Evolutionary conservation across 805 yeast genomes (phyloP).

Genomic region (Danielozyma ontarioensis): DNA sequence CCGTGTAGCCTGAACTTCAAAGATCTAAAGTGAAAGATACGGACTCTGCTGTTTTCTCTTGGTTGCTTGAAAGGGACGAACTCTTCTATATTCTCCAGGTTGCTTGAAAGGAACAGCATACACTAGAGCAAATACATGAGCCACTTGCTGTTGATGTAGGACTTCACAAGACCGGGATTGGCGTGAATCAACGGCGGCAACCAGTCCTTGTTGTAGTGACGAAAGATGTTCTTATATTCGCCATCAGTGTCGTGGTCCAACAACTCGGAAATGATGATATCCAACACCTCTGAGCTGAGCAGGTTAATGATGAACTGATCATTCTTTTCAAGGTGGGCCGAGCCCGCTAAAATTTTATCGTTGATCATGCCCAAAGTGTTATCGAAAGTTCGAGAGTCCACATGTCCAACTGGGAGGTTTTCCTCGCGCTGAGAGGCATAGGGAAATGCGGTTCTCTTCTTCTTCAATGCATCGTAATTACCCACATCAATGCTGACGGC

Average conservation of each 20-base stretch:
- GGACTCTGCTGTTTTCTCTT: no score
- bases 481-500: constrained; percentile 45
- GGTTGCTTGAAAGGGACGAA: no score
- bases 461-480: constrained; percentile 38
- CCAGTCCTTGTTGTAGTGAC: constrained; percentile 36
- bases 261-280: constrained; percentile 25
- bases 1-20: no score
- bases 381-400: constrained; percentile 27
- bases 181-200: constrained; percentile 34
- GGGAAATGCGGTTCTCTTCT: constrained; percentile 7
- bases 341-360: constrained; percentile 18
- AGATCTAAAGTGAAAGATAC: no score
- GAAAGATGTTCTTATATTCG: constrained; percentile 22
- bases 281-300: constrained; percentile 30
- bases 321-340: constrained; percentile 12
- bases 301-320: constrained; percentile 22
- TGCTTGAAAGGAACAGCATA: no score
- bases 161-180: constrained; percentile 36
- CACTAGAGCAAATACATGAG: constrained; percentile 30
- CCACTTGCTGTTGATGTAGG: constrained; percentile 31
- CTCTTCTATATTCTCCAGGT: no score
- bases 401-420: constrained; percentile 30
- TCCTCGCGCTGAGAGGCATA: constrained; percentile 7
- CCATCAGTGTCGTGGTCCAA: constrained; percentile 25
- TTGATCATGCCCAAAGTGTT: constrained; percentile 18